A percentile compares a stretch with the other conserved stretches of the same genome.
phyloP scores from a whole-genome alignment of 176 grass and related monocot genomes.

The Oryza glumipatula region DNA sequence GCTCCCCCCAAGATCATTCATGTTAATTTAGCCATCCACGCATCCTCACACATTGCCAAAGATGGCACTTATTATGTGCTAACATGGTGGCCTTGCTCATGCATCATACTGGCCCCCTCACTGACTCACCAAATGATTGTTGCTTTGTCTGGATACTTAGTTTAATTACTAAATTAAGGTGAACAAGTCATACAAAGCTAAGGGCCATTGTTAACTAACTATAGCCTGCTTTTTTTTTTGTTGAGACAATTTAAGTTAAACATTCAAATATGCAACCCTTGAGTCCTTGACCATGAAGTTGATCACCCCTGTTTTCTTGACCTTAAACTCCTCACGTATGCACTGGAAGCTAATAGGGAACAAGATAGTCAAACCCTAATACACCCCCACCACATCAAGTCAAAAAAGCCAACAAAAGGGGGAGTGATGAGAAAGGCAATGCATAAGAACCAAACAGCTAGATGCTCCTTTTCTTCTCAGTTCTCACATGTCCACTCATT shows the following conservation, averaged over 20 bases:
- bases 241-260: not conserved
- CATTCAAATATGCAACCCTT: slow-evolving; percentile 4
- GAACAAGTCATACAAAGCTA: not conserved
- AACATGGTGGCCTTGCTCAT: slow-evolving; percentile 24
- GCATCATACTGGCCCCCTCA: not conserved
- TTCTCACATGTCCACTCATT: not conserved
- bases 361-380: slow-evolving; percentile 44
- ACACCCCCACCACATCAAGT: slow-evolving; percentile 19
- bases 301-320: not conserved
- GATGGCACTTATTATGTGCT: slow-evolving; percentile 39
- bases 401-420: slow-evolving; percentile 38
- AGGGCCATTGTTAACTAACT: not conserved
- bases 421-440: slow-evolving; percentile 10
- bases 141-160: not conserved
- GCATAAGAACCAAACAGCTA: slow-evolving; percentile 35
- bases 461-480: slow-evolving; percentile 26
- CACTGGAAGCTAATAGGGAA: not conserved
- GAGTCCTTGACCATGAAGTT: not conserved
- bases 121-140: slow-evolving; percentile 35
- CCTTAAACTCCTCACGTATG: slow-evolving; percentile 32
- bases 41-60: slow-evolving; percentile 28
- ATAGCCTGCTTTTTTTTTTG: not conserved
- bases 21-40: slow-evolving; percentile 16
- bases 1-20: slow-evolving; percentile 34
- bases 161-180: not conserved